A percentile compares a stretch with the other conserved stretches of the same genome.
Conservation (phyloP, 352 stramenopile genomes). For the Pythium sp. region DNA sequence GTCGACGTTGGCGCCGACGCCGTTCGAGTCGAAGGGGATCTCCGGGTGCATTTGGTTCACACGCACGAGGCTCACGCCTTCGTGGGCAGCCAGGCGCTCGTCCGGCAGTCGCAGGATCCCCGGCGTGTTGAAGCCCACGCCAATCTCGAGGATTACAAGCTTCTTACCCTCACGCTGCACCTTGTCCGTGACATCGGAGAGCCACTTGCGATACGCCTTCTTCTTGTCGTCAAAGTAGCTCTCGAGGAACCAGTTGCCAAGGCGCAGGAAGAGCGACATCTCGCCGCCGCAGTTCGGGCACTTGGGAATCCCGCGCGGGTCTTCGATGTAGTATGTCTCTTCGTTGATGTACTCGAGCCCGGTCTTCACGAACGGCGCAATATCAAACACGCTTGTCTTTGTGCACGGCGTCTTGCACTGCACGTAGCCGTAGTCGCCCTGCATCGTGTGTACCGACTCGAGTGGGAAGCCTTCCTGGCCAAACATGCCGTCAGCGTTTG, state of each 20-base stretch:
- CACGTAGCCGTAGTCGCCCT: conserved; percentile 61
- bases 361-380: conserved; percentile 52
- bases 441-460: conserved; percentile 53
- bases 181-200: conserved; percentile 24
- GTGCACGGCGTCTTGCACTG: conserved; percentile 49
- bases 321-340: conserved; percentile 52
- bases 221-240: conserved; percentile 34
- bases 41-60: conserved; percentile 54
- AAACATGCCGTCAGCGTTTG: conserved; percentile 74
- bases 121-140: conserved; percentile 71
- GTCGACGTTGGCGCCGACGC: conserved; percentile 39
- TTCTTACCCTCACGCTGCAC: conserved; percentile 45
- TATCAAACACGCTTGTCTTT: conserved; percentile 46
- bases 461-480: conserved; percentile 60
- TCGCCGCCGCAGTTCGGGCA: conserved; percentile 46
- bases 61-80: conserved; percentile 52
- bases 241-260: conserved; percentile 50
- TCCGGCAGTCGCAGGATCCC: conserved; percentile 55
- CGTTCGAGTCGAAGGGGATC: conserved; percentile 52
- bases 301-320: conserved; percentile 43
- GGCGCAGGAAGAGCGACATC: conserved; percentile 52
- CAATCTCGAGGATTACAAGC: conserved; percentile 67
- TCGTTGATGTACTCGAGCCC: conserved; percentile 48
- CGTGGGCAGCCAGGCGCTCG: conserved; percentile 37
- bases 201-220: conserved; percentile 39